Percentiles rank a stretch among this genome's conserved stretches.
These are phyloP conservation scores for Ascoidea tarda DNA, from an alignment of 805 yeast species.

Conservation along the genomic window DNA sequence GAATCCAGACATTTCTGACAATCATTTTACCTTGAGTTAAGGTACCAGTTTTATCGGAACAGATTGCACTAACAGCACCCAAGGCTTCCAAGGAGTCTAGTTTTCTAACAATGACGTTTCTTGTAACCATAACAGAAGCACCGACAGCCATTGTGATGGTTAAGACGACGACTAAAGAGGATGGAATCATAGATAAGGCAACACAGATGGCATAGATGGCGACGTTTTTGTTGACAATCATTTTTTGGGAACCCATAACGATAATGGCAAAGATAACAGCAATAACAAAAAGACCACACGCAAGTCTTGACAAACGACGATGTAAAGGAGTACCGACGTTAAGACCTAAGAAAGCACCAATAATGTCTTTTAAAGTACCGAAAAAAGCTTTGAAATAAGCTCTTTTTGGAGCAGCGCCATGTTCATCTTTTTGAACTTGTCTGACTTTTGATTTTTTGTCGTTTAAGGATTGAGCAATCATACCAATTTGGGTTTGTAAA, in stretches of 20 bases:
- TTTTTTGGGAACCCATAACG: constrained; percentile 74
- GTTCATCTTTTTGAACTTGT: constrained; percentile 26
- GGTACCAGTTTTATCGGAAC: constrained; percentile 78
- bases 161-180: constrained; percentile 63
- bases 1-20: constrained; percentile 56
- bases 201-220: constrained; percentile 86
- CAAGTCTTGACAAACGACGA: constrained; percentile 60
- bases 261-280: constrained; percentile 82
- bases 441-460: constrained; percentile 25
- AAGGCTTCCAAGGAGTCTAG: constrained; percentile 67
- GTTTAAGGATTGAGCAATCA: constrained; percentile 47
- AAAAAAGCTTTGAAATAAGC: constrained; percentile 33
- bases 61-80: constrained; percentile 67
- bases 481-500: constrained; percentile 58
- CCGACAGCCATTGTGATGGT: constrained; percentile 84
- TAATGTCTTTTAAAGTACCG: constrained; percentile 35
- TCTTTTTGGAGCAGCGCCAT: constrained; percentile 25
- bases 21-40: constrained; percentile 72
- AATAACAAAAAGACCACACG: constrained; percentile 52
- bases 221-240: constrained; percentile 62
- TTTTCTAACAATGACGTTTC: constrained; percentile 62
- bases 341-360: constrained; percentile 63
- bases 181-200: constrained; percentile 66
- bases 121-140: constrained; percentile 52
- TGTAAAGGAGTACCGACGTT: constrained; percentile 75